A percentile compares a stretch with the other conserved stretches of the same genome.
Evolutionary conservation across 768 basidiomycete species (phyloP).

Genomic region (Lactarius akahatsu): DNA sequence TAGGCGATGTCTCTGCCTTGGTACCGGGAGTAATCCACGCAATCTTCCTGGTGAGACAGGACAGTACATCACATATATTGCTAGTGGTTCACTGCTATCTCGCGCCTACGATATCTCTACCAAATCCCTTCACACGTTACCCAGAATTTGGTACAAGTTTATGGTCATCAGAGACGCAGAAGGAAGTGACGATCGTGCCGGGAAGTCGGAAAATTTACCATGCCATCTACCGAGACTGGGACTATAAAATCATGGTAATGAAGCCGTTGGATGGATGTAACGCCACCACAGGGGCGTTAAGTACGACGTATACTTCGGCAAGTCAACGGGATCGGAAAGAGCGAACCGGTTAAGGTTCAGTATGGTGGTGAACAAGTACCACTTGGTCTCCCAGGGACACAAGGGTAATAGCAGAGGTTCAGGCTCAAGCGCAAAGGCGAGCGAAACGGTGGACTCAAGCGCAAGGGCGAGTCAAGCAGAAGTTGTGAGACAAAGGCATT

Average conservation of each 20-base stretch:
- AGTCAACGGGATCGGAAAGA: too few species aligned
- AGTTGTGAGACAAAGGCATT: too few species aligned
- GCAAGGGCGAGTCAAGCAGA: too few species aligned
- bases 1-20: not conserved
- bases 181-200: not conserved
- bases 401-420: too few species aligned
- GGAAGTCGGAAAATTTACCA: not conserved
- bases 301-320: too few species aligned
- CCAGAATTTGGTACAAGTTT: slow-evolving; percentile 4
- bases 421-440: too few species aligned
- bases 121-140: not conserved
- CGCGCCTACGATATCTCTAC: not conserved
- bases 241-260: slow-evolving; percentile 6
- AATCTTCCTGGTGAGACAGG: not conserved
- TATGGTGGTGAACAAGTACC: too few species aligned
- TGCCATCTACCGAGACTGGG: not conserved
- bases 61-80: not conserved
- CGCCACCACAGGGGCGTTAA: too few species aligned
- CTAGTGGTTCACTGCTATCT: not conserved
- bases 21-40: not conserved
- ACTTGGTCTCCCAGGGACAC: too few species aligned
- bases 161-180: slow-evolving; percentile 1
- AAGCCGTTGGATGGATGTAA: too few species aligned
- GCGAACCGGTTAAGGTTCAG: too few species aligned
- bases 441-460: too few species aligned